A percentile compares a stretch with the other conserved stretches of the same genome.
These are phyloP conservation scores for Chlorella sp. DNA, from an alignment of 139 green algal species.

Conservation along the genomic window DNA sequence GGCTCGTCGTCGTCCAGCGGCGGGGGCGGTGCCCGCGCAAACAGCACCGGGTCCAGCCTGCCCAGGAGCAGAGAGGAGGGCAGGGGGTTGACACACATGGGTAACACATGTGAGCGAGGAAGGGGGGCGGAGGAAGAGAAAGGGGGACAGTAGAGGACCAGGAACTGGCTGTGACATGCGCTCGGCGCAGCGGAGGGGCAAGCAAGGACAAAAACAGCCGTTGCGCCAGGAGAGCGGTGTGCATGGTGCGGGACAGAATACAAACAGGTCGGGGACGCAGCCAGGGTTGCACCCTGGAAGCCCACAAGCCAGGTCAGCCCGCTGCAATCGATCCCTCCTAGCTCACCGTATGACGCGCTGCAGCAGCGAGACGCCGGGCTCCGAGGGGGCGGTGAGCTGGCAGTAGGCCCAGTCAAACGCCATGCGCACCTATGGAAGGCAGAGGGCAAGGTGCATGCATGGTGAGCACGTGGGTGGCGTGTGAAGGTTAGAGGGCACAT, in stretches of 20 bases:
- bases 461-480: neutral
- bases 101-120: too few relatives aligned
- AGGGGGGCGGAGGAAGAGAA: too few relatives aligned
- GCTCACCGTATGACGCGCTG: conserved; percentile 60
- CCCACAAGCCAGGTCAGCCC: too few relatives aligned
- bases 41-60: conserved; percentile 59
- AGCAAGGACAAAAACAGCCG: too few relatives aligned
- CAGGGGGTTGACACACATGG: neutral
- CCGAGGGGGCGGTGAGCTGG: conserved; percentile 50
- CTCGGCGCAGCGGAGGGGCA: neutral
- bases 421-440: conserved; percentile 47
- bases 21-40: conserved; percentile 20
- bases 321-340: neutral
- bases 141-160: too few relatives aligned
- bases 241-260: neutral
- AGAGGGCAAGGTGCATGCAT: neutral
- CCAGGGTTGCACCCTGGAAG: neutral
- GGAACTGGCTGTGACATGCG: neutral
- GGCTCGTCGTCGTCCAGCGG: neutral
- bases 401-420: conserved; percentile 72
- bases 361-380: conserved; percentile 55
- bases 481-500: neutral
- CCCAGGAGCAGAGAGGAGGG: neutral
- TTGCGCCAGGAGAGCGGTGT: neutral
- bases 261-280: neutral